Percentiles rank a stretch among this genome's conserved stretches.
Evolutionary conservation across 108 stramenopile species (phyloP).

Genomic region (Conticribra weissflogii): DNA sequence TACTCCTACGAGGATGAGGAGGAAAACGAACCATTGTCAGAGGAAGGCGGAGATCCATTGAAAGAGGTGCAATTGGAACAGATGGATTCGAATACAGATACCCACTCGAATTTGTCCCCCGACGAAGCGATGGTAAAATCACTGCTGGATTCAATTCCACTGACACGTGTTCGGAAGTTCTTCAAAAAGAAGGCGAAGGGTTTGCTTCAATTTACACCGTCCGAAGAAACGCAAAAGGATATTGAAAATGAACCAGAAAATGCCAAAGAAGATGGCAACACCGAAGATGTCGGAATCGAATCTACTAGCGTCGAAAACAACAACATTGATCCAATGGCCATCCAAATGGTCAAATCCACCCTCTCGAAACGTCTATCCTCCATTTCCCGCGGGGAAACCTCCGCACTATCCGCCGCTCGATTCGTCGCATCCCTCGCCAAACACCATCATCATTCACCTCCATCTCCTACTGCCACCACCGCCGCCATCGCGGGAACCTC

Average conservation of each 20-base stretch:
- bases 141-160: constrained; percentile 29
- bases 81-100: neutral
- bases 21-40: constrained; percentile 8
- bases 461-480: too few relatives aligned
- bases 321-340: constrained; percentile 61
- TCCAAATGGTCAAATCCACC: constrained; percentile 57
- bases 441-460: neutral
- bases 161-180: constrained; percentile 8
- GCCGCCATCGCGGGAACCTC: too few relatives aligned
- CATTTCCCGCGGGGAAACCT: constrained; percentile 49
- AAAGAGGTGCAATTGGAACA: constrained; percentile 3
- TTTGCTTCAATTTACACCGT: constrained; percentile 1
- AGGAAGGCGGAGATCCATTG: constrained; percentile 6
- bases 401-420: constrained; percentile 35
- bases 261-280: constrained; percentile 12
- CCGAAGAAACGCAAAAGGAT: constrained; percentile 13
- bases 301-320: constrained; percentile 12
- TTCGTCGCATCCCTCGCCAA: constrained; percentile 22
- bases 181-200: constrained; percentile 11
- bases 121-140: constrained; percentile 16
- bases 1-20: constrained; percentile 20
- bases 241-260: too few relatives aligned
- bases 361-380: constrained; percentile 33
- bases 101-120: too few relatives aligned
- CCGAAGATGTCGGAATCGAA: constrained; percentile 31